Base-by-base conservation (phyloP, 495 filamentous ascomycete genomes). In the Articulospora tetracladia region DNA sequence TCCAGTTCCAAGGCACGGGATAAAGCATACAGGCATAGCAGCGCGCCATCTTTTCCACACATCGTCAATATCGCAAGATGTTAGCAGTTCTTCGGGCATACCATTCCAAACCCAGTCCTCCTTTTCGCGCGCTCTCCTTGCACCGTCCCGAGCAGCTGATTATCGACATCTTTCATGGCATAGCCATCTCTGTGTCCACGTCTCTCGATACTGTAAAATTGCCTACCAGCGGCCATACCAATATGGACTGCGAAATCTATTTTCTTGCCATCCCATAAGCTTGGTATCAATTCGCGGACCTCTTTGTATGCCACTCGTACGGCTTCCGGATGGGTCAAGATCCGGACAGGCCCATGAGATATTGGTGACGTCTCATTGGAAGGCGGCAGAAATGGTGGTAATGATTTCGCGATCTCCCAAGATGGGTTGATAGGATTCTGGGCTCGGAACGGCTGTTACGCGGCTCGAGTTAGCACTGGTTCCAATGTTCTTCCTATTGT, bases 161-260 rank as follows among this genome's bases (percentile, higher is more conserved):
- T 86, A 55, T 88, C 81, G 27, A 90, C 82, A 61, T 95, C 92
- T 30, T 76, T 75, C 68, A 83, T 82, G 27, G 69, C 68, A 67
- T 95, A 96, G n/a, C 86, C 85, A 60, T 89, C 85, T n/a, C 88
- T 78, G 50, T 92, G 88, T 1, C 83, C 91, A 8, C 80, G 74
- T 8, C 80, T 75, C 68, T 96, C 92, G 3, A 93, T 72, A 1
- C 82, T 81, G 69, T 90, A 95, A 57, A 82, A 84, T 0, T 70
- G 72, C 22, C 87, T 75, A 27, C 86, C 85, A 0, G 88, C 82
- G 0, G 91, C 90, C 76, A 95, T 90, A 36, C 92, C 92, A 58
- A 96, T 87, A 68, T 93, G 90, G 4, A 96, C 71, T 13, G 86
- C 77, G 22, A 87, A 70, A 70, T 92, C 88, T 22, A 87, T 81